phyloP scores from a whole-genome alignment of 331 rosid genomes.

The Malus hybrid region DNA sequence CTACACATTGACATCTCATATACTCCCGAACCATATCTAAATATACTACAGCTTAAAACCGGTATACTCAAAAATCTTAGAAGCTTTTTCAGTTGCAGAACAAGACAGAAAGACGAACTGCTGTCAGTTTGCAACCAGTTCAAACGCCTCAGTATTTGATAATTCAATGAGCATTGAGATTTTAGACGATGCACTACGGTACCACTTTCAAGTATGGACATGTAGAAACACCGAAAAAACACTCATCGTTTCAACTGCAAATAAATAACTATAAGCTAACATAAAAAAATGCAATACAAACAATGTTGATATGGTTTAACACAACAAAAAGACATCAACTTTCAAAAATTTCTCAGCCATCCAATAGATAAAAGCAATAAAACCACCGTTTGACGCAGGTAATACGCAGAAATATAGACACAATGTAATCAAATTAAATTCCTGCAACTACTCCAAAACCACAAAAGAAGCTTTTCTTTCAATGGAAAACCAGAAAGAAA shows the following conservation, averaged over 20 bases:
- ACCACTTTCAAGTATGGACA: background rate
- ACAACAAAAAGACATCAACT: background rate
- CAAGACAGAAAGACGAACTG: background rate
- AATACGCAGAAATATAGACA: background rate
- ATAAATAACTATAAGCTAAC: background rate
- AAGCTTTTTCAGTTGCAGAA: background rate
- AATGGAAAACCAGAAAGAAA: background rate
- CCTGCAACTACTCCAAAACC: slow-evolving; percentile 1
- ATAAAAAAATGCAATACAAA: background rate
- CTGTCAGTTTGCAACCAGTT: background rate
- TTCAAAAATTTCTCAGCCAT: background rate
- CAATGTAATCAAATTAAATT: background rate
- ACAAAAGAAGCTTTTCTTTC: background rate
- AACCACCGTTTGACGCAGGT: background rate
- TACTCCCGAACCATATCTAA: background rate
- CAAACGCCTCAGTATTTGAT: background rate
- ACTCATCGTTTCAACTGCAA: background rate
- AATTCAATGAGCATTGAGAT: background rate
- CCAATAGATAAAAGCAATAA: background rate
- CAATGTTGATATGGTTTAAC: background rate
- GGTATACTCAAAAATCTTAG: background rate
- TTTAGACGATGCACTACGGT: background rate
- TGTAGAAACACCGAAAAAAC: background rate
- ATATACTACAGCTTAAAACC: background rate
- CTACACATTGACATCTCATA: background rate